These are phyloP conservation scores for Hydrangea macrophylla DNA, from an alignment of 148 eudicot genomes.

Conservation along the genomic window DNA sequence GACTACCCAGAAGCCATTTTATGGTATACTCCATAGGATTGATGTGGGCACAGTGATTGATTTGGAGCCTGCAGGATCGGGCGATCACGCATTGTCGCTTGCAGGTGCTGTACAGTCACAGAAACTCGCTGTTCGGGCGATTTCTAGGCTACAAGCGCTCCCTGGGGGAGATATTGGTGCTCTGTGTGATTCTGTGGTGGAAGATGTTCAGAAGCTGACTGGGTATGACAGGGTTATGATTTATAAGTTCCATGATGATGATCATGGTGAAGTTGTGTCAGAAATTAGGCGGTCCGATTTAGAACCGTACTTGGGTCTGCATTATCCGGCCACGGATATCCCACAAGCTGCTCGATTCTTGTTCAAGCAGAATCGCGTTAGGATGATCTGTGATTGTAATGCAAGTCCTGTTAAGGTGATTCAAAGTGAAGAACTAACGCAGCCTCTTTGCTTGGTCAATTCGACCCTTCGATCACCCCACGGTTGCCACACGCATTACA, in stretches of 20 bases:
- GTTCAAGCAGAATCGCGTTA: conserved; percentile 39
- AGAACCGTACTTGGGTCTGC: conserved; percentile 40
- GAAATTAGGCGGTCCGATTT: conserved; percentile 35
- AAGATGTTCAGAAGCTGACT: conserved; percentile 37
- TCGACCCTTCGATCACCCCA: conserved; percentile 44
- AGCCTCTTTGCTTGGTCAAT: conserved; percentile 36
- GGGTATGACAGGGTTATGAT: conserved; percentile 48
- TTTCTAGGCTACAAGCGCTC: conserved; percentile 35
- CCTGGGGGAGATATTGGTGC: conserved; percentile 37
- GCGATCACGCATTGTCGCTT: conserved; percentile 23
- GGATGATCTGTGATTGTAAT: conserved; percentile 36
- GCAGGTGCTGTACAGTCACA: conserved; percentile 37
- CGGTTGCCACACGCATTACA: conserved; percentile 33
- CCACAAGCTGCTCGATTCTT: conserved; percentile 46
- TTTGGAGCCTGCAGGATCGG: conserved; percentile 36
- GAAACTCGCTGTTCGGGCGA: conserved; percentile 35
- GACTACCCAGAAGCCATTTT: conserved; percentile 31
- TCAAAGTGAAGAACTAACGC: conserved; percentile 23
- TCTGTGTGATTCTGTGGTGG: conserved; percentile 39
- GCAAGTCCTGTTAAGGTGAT: conserved; percentile 29
- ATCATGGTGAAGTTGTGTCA: conserved; percentile 47
- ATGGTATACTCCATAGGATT: conserved; percentile 39
- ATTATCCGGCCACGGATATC: conserved; percentile 46
- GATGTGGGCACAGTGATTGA: conserved; percentile 44
- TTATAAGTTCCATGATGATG: conserved; percentile 43